phyloP scores from a whole-genome alignment of 2,329 filamentous ascomycete genomes.

The Pyricularia pennisetigena region DNA sequence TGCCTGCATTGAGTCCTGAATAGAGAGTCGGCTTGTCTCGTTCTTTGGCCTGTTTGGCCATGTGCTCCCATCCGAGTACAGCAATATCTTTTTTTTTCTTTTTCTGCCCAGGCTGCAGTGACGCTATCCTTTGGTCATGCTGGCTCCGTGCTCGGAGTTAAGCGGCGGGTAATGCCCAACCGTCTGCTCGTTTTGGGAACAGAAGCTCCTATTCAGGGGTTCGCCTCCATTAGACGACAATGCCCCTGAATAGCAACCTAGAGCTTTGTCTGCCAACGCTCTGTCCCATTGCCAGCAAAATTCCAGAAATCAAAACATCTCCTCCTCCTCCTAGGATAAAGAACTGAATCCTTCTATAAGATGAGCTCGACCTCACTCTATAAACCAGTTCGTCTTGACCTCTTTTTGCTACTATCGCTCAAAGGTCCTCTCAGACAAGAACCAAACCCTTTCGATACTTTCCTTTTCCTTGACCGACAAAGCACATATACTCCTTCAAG shows the following conservation, averaged over 20 bases:
- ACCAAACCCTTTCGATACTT: neutral
- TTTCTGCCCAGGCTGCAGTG: neutral
- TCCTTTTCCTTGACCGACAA: neutral
- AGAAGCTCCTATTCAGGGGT: neutral
- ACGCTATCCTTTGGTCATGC: neutral
- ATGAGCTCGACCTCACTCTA: neutral
- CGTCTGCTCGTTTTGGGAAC: neutral
- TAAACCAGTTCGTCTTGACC: neutral
- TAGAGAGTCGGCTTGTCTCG: neutral
- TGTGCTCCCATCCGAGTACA: neutral
- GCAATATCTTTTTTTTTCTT: neutral
- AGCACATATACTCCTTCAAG: neutral
- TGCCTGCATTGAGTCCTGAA: neutral
- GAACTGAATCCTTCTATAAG: neutral
- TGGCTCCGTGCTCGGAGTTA: neutral
- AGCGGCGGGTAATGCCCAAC: neutral
- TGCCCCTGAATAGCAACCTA: neutral
- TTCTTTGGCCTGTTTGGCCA: neutral
- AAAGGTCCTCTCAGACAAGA: neutral
- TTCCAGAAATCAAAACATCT: neutral
- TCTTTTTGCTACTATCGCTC: neutral
- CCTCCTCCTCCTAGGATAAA: neutral
- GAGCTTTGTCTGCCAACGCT: neutral
- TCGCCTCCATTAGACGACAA: neutral
- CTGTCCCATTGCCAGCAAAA: neutral